Evolutionary conservation across 192 early-diverging fungal species (phyloP).

Genomic region (Coemansia sp.): DNA sequence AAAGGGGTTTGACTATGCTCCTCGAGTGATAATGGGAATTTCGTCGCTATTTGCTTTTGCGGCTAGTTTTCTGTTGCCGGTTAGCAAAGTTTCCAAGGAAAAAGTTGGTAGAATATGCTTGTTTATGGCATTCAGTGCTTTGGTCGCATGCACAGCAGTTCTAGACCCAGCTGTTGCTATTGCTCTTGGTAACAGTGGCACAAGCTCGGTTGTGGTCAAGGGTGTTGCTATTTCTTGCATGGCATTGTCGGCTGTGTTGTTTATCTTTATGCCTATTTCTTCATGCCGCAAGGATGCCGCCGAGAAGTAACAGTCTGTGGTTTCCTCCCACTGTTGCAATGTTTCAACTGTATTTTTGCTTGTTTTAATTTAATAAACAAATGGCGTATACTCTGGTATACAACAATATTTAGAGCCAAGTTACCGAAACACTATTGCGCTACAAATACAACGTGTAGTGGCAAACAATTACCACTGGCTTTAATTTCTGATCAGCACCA

Average conservation of each 20-base stretch:
- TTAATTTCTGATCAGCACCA: too few relatives aligned
- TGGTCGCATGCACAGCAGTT: not conserved
- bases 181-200: not conserved
- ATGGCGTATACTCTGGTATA: too few relatives aligned
- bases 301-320: too few relatives aligned
- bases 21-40: not conserved
- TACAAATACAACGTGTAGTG: too few relatives aligned
- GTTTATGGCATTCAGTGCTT: not conserved
- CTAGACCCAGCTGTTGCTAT: not conserved
- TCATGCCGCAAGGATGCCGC: too few relatives aligned
- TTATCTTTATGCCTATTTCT: not conserved
- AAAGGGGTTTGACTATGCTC: not conserved
- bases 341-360: too few relatives aligned
- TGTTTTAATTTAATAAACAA: too few relatives aligned
- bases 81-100: not conserved
- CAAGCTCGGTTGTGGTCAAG: not conserved
- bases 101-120: not conserved
- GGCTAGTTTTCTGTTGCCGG: not conserved
- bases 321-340: too few relatives aligned
- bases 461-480: too few relatives aligned
- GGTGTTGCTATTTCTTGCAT: slow-evolving; percentile 3
- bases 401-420: too few relatives aligned
- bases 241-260: not conserved
- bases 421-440: too few relatives aligned
- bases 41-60: not conserved